Conservation (phyloP, 2,329 filamentous ascomycete species). For the Cercospora sojina region DNA sequence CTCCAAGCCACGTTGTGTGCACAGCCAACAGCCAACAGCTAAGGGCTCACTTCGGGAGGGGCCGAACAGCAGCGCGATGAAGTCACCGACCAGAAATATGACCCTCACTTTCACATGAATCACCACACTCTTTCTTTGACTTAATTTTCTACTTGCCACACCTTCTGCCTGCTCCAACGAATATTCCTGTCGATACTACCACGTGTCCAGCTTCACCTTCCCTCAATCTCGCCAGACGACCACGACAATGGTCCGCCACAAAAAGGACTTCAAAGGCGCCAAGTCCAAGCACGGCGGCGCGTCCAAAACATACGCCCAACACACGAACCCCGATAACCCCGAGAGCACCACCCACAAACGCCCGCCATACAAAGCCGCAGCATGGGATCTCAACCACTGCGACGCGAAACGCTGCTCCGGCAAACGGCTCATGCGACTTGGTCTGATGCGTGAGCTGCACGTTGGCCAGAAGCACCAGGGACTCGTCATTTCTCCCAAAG, state of each 20-base stretch:
- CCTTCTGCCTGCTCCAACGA: neutral
- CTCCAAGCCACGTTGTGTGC: conserved; percentile 5
- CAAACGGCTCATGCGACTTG: conserved; percentile 87
- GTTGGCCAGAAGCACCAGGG: conserved; percentile 89
- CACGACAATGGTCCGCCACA: conserved; percentile 62
- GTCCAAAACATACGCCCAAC: conserved; percentile 34
- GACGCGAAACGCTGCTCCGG: conserved; percentile 95
- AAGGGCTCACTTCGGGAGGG: neutral
- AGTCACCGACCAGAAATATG: conserved; percentile 1
- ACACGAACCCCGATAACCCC: conserved; percentile 32
- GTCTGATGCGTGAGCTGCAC: conserved; percentile 88
- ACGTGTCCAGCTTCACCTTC: neutral
- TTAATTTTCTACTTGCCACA: neutral
- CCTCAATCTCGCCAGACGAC: no score
- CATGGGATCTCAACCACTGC: conserved; percentile 97
- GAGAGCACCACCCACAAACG: conserved; percentile 27
- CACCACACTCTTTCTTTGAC: neutral
- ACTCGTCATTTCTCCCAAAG: conserved; percentile 93
- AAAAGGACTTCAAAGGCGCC: conserved; percentile 77
- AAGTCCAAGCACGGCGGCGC: conserved; percentile 58
- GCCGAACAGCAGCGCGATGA: neutral
- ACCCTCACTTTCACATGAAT: conserved; percentile 1
- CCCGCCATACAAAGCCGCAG: conserved; percentile 82
- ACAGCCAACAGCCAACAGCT: neutral
- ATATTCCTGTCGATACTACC: neutral